These are phyloP conservation scores for Sugiyamaella xylanicola DNA, from an alignment of 1,139 yeast genomes.

Conservation along the genomic window DNA sequence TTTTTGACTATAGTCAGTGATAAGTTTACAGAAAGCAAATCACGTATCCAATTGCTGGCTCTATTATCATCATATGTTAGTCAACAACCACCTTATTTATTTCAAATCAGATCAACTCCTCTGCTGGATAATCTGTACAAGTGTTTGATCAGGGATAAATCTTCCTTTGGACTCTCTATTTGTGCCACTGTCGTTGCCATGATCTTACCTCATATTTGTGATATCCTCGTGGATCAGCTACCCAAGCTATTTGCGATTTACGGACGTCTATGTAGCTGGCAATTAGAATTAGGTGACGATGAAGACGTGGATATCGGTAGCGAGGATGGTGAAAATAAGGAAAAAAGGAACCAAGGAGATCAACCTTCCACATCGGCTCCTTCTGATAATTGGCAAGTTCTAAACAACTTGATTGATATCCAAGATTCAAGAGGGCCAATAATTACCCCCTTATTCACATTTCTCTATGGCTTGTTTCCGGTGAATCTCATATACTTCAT, in stretches of 20 bases:
- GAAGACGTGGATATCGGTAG: slow-evolving; percentile 18
- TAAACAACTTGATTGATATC: slow-evolving; percentile 31
- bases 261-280: slow-evolving; percentile 51
- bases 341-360: not conserved
- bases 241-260: slow-evolving; percentile 52
- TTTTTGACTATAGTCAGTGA: slow-evolving; percentile 46
- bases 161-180: slow-evolving; percentile 48
- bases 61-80: slow-evolving; percentile 41
- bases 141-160: slow-evolving; percentile 51
- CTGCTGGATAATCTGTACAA: slow-evolving; percentile 49
- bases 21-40: slow-evolving; percentile 39
- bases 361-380: not conserved
- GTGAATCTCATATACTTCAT: slow-evolving; percentile 51
- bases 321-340: slow-evolving; percentile 17
- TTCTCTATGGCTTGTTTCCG: slow-evolving; percentile 66
- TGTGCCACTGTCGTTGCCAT: slow-evolving; percentile 53
- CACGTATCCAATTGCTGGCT: slow-evolving; percentile 46
- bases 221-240: slow-evolving; percentile 43
- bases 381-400: slow-evolving; percentile 40
- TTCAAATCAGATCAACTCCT: slow-evolving; percentile 45
- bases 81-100: slow-evolving; percentile 42
- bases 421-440: slow-evolving; percentile 33
- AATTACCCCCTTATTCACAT: slow-evolving; percentile 45
- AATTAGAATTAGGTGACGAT: slow-evolving; percentile 20
- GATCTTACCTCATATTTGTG: slow-evolving; percentile 57